Conservation (phyloP, 163 green algal species). For the Scenedesmus sp. region DNA sequence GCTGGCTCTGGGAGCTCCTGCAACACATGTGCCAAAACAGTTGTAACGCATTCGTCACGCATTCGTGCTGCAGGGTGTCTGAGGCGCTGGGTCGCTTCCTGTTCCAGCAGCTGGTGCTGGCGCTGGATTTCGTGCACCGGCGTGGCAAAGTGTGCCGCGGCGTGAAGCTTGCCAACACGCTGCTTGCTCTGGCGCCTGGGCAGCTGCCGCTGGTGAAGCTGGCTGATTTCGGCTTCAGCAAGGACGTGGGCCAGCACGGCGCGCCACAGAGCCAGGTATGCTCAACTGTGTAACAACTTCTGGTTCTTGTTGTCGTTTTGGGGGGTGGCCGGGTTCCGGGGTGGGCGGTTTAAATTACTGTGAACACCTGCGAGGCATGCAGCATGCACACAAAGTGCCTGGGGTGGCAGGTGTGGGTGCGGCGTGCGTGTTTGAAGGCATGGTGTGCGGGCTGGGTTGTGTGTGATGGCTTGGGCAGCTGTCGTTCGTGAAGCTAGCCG, state of each 20-base stretch:
- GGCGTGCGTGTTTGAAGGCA: no score
- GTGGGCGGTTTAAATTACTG: no score
- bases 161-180: slow-evolving; percentile 71
- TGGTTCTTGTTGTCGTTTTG: neutral
- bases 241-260: slow-evolving; percentile 84
- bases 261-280: slow-evolving; percentile 78
- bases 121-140: slow-evolving; percentile 83
- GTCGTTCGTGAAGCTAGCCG: slow-evolving; percentile 90
- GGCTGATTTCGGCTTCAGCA: slow-evolving; percentile 88
- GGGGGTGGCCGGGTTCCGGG: neutral
- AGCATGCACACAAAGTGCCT: no score
- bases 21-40: no score
- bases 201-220: slow-evolving; percentile 89
- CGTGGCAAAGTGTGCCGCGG: slow-evolving; percentile 66
- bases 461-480: slow-evolving; percentile 50
- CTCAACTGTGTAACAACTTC: neutral
- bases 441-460: no score
- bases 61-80: slow-evolving; percentile 62
- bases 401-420: no score
- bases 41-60: neutral
- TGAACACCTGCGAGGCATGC: no score
- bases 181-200: slow-evolving; percentile 49
- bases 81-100: slow-evolving; percentile 70
- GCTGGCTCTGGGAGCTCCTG: no score
- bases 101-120: slow-evolving; percentile 74